These are phyloP conservation scores for Protomyces inouyei DNA, from an alignment of 1,139 yeast species.

Conservation along the genomic window DNA sequence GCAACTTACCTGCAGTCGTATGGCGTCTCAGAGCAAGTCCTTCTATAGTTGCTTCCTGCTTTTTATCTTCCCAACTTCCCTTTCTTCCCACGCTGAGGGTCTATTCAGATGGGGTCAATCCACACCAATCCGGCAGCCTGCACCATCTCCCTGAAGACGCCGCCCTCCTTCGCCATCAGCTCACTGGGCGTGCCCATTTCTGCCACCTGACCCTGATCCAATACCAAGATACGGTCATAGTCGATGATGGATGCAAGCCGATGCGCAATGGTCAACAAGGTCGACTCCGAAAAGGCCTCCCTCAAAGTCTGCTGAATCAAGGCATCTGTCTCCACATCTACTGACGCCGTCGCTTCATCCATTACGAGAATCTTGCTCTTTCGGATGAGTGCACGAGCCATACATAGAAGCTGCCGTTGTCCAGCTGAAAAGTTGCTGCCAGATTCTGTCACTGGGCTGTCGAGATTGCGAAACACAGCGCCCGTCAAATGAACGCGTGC, in stretches of 20 bases:
- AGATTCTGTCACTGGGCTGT: constrained; percentile 71
- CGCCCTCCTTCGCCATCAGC: constrained; percentile 56
- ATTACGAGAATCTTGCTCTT: constrained; percentile 79
- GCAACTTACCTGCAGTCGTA: too few relatives aligned
- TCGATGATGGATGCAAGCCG: constrained; percentile 89
- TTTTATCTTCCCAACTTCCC: too few relatives aligned
- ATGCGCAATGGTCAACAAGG: constrained; percentile 93
- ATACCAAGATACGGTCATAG: constrained; percentile 88
- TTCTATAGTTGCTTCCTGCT: too few relatives aligned
- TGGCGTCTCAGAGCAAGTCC: too few relatives aligned
- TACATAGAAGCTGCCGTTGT: constrained; percentile 88
- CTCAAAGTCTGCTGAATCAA: constrained; percentile 86
- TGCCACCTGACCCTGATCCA: constrained; percentile 89
- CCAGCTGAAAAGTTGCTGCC: constrained; percentile 93
- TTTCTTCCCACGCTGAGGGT: too few relatives aligned
- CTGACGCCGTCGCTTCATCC: constrained; percentile 96
- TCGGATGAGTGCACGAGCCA: constrained; percentile 82
- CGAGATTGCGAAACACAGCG: constrained; percentile 68
- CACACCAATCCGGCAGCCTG: constrained; percentile 3
- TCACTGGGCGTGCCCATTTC: constrained; percentile 85
- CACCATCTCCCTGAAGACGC: constrained; percentile 72
- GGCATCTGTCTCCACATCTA: constrained; percentile 89
- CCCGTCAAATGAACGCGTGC: constrained; percentile 73
- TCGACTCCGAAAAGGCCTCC: constrained; percentile 72
- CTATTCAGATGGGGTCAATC: too few relatives aligned